A percentile compares a stretch with the other conserved stretches of the same genome.
Conservation (phyloP, 768 basidiomycete genomes). For the Macrolepiota dolichaula region DNA sequence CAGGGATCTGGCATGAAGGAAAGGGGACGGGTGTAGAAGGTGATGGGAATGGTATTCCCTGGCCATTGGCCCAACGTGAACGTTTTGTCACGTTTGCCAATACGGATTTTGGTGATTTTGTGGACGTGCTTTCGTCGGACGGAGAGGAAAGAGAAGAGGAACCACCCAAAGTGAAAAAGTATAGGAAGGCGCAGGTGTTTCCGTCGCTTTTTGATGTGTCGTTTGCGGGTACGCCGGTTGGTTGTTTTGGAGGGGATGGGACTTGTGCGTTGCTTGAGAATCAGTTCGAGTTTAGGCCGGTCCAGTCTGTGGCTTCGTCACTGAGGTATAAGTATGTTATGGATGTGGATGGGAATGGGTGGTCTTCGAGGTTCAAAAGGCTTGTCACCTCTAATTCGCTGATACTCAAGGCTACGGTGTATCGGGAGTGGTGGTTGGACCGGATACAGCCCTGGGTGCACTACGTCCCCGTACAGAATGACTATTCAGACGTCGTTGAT, state of each 20-base stretch:
- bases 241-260: conserved; percentile 24
- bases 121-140: background rate
- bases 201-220: conserved; percentile 58
- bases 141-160: background rate
- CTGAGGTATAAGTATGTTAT: conserved; percentile 54
- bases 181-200: background rate
- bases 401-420: conserved; percentile 61
- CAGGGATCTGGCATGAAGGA: conserved; percentile 49
- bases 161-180: background rate
- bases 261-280: too few species aligned
- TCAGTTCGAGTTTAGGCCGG: conserved; percentile 43
- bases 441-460: conserved; percentile 65
- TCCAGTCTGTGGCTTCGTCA: conserved; percentile 41
- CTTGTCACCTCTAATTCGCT: conserved; percentile 56
- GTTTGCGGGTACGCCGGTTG: conserved; percentile 40
- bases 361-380: conserved; percentile 60
- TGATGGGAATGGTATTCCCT: conserved; percentile 33
- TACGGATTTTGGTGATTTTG: background rate
- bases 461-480: conserved; percentile 66
- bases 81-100: conserved; percentile 37
- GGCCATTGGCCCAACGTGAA: conserved; percentile 33
- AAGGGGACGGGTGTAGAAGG: conserved; percentile 17
- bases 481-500: conserved; percentile 68
- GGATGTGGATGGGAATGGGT: conserved; percentile 61
- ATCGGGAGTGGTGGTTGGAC: conserved; percentile 64